phyloP scores from a whole-genome alignment of 495 filamentous ascomycete species.

The Hamigera avellanea region DNA sequence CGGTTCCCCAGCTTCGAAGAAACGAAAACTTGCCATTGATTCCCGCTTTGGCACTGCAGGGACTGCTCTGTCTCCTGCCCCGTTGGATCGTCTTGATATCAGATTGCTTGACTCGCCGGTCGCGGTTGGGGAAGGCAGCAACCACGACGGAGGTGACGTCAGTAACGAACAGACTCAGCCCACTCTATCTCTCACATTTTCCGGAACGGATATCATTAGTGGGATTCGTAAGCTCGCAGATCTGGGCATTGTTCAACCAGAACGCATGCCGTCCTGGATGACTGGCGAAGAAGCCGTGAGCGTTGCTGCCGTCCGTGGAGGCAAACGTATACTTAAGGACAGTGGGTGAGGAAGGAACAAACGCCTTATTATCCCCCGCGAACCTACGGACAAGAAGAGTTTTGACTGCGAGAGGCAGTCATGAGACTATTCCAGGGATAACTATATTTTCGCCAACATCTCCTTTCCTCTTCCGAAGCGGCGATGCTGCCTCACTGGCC shows the following conservation, averaged over 20 bases:
- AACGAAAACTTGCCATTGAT: slow-evolving; percentile 44
- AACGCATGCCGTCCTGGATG: slow-evolving; percentile 81
- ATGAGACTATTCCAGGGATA: too few species aligned
- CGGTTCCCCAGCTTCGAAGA: slow-evolving; percentile 49
- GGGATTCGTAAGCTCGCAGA: slow-evolving; percentile 69
- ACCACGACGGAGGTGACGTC: slow-evolving; percentile 7
- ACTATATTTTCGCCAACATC: too few species aligned
- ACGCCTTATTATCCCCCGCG: too few species aligned
- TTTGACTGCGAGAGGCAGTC: too few species aligned
- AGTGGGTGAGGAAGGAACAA: slow-evolving; percentile 7
- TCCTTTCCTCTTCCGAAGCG: too few species aligned
- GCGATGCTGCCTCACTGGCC: too few species aligned
- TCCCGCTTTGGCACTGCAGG: slow-evolving; percentile 34
- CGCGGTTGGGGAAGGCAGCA: slow-evolving; percentile 10
- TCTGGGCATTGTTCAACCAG: slow-evolving; percentile 56
- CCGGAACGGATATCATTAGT: slow-evolving; percentile 69
- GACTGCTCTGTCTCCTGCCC: slow-evolving; percentile 13
- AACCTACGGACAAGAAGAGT: too few species aligned
- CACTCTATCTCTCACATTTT: slow-evolving; percentile 50
- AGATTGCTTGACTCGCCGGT: slow-evolving; percentile 19
- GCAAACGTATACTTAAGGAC: slow-evolving; percentile 31
- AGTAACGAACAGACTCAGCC: slow-evolving; percentile 8
- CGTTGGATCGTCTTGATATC: slow-evolving; percentile 21
- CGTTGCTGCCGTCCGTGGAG: slow-evolving; percentile 50
- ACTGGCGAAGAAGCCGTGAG: slow-evolving; percentile 78